Conservation (phyloP, 371 early-diverging fungal genomes). For the Zancudomyces culisetae region DNA sequence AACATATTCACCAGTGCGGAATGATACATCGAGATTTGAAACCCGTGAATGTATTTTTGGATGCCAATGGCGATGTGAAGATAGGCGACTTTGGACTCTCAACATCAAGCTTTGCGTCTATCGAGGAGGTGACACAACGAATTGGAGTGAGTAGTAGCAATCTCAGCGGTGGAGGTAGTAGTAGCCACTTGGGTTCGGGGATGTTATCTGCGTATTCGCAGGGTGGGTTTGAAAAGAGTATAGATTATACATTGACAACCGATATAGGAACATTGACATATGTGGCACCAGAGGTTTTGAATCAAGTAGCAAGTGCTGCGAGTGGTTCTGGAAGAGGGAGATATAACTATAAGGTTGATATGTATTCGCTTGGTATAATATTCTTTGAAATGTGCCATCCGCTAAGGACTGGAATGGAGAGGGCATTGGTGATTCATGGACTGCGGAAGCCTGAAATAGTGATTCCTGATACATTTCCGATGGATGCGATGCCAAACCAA, state of each 20-base stretch:
- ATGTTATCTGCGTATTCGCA: neutral
- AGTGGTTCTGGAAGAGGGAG: conserved; percentile 14
- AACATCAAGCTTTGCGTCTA: conserved; percentile 44
- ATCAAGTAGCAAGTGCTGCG: no score
- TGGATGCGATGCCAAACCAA: conserved; percentile 36
- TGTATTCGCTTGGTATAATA: conserved; percentile 53
- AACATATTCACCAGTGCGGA: conserved; percentile 60
- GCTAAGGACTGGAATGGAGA: conserved; percentile 54
- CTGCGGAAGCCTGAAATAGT: conserved; percentile 37
- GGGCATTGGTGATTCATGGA: conserved; percentile 40
- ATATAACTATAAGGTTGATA: conserved; percentile 61
- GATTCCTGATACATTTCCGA: conserved; percentile 61
- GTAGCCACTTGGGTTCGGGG: neutral
- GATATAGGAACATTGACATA: conserved; percentile 88
- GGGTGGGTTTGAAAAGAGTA: conserved; percentile 20
- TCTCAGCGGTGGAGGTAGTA: neutral
- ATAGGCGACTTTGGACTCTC: conserved; percentile 97
- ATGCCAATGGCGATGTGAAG: conserved; percentile 69
- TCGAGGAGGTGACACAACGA: conserved; percentile 19
- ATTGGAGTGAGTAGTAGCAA: neutral
- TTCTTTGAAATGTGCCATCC: conserved; percentile 59
- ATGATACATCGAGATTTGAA: conserved; percentile 96
- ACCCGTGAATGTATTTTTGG: conserved; percentile 85
- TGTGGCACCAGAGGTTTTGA: conserved; percentile 69
- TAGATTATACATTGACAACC: conserved; percentile 39